phyloP scores from a whole-genome alignment of 2,329 filamentous ascomycete genomes.

The Ilyonectria destructans region DNA sequence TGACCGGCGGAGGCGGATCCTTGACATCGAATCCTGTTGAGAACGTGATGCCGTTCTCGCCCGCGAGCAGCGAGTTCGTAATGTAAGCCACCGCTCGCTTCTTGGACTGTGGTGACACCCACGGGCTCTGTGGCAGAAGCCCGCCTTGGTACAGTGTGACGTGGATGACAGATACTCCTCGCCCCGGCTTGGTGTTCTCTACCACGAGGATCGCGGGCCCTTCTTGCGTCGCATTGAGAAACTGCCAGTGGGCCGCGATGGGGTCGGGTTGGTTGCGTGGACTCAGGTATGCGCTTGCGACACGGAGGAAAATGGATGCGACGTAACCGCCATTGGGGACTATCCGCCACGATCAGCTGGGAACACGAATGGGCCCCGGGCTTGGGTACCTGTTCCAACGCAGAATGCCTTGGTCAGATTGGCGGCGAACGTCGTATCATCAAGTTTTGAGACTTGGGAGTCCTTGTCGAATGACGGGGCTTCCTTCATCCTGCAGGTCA shows the following conservation, averaged over 20 bases:
- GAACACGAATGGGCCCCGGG: too few species aligned
- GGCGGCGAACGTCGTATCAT: slow-evolving; percentile 31
- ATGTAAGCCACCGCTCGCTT: slow-evolving; percentile 57
- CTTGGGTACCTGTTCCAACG: slow-evolving; percentile 34
- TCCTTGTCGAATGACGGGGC: slow-evolving; percentile 27
- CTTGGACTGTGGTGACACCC: slow-evolving; percentile 53
- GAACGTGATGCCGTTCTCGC: slow-evolving; percentile 51
- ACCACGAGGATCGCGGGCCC: slow-evolving; percentile 59
- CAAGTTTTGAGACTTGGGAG: slow-evolving; percentile 27
- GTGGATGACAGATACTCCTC: slow-evolving; percentile 60
- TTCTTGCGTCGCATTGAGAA: slow-evolving; percentile 56
- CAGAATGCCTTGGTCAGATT: slow-evolving; percentile 35
- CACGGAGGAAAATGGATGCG: slow-evolving; percentile 58
- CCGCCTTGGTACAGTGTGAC: slow-evolving; percentile 60
- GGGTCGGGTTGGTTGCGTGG: slow-evolving; percentile 56
- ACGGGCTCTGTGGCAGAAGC: slow-evolving; percentile 54
- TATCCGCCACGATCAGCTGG: slow-evolving; percentile 27
- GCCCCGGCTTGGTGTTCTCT: slow-evolving; percentile 60
- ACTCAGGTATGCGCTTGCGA: slow-evolving; percentile 54
- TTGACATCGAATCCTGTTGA: slow-evolving; percentile 47
- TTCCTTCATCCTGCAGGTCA: slow-evolving; percentile 12
- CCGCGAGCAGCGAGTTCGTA: slow-evolving; percentile 53
- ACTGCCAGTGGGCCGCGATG: slow-evolving; percentile 60
- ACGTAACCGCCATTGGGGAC: slow-evolving; percentile 66
- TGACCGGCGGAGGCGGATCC: slow-evolving; percentile 33